Percentiles rank a stretch among this genome's conserved stretches.
These are phyloP conservation scores for Lichtheimia ramosa DNA, from an alignment of 371 early-diverging fungal genomes.

Conservation along the genomic window DNA sequence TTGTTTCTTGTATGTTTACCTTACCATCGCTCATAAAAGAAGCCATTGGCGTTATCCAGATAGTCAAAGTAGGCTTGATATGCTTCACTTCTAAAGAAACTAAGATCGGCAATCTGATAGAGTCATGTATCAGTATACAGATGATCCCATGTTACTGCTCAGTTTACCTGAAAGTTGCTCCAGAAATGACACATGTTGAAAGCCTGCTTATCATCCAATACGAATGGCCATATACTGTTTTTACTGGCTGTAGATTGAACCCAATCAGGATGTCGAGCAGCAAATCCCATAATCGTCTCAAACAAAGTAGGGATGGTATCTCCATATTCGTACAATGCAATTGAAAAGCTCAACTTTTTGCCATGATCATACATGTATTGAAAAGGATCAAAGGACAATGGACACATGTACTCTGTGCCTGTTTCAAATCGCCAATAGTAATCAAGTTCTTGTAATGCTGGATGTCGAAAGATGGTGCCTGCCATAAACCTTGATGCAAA, in stretches of 20 bases:
- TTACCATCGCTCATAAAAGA: slow-evolving; percentile 89
- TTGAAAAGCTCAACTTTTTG: slow-evolving; percentile 59
- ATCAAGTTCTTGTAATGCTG: slow-evolving; percentile 36
- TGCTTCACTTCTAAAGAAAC: slow-evolving; percentile 42
- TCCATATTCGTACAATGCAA: slow-evolving; percentile 79
- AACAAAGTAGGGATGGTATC: slow-evolving; percentile 86
- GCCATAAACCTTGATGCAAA: slow-evolving; percentile 45
- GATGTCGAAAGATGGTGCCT: slow-evolving; percentile 40
- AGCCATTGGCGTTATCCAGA: slow-evolving; percentile 80
- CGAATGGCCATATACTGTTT: slow-evolving; percentile 33
- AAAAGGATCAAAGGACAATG: slow-evolving; percentile 41
- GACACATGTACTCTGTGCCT: slow-evolving; percentile 45
- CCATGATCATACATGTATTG: slow-evolving; percentile 38
- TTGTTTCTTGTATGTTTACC: not conserved
- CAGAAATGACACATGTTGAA: slow-evolving; percentile 85
- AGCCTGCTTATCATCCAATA: slow-evolving; percentile 46
- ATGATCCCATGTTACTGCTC: not conserved
- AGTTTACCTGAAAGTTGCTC: slow-evolving; percentile 53
- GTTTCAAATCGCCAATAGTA: slow-evolving; percentile 49
- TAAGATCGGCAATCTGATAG: slow-evolving; percentile 36
- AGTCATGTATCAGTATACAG: not conserved
- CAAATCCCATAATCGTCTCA: slow-evolving; percentile 61
- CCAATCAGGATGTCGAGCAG: slow-evolving; percentile 37
- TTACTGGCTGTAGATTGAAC: slow-evolving; percentile 16
- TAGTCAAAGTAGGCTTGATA: slow-evolving; percentile 80